Base-by-base conservation (phyloP, 352 stramenopile species). In the Phytopythium ostracodes region DNA sequence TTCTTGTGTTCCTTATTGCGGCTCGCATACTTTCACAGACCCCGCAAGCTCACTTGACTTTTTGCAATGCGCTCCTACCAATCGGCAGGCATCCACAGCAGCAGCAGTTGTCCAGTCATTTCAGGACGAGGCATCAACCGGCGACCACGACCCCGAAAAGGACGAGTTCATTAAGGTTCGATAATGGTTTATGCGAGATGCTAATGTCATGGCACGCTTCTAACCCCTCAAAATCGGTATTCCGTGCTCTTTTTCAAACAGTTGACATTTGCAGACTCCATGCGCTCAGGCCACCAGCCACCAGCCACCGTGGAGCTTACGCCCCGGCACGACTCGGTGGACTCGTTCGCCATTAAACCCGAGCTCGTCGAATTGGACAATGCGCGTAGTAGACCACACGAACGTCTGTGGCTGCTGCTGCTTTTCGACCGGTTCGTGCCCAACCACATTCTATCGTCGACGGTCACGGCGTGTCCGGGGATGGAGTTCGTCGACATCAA, bases 401-500 rank as follows among this genome's bases (percentile, higher is more conserved):
- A 76, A 47, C 72, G 73, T 18, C 66, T 75, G 24, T 95, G 86
- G 86, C 63, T 95, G 1, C 71, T 93, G 43, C 50, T 95, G 24
- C 65, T 87, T 17, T 92, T 91, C 50, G 79, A 91, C 66, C 76
- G 79, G 0, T 72, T 72, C 27, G 51, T 95, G 18, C 67, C 82
- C 10, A 91, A 81, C 12, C 70, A 86, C 42, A 65, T 81, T 24
- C 71, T 95, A 27, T 92, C 86, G 8, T 79, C 77, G 0, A 75
- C 73, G 36, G 81, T 87, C 22, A 84, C 82, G 1, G 63, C 65
- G 1, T 89, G 76, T 31, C 57, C 66, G 17, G 84, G 84, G 0
- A 92, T 95, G 82, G 74, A 93, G 57, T 91, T 89, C 49, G 73
- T 95, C 57, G 84, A 95, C 54, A 91, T 95, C 56, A 90, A 92